phyloP scores from a whole-genome alignment of 225 moss, liverwort and hornwort genomes.

The Antitrichia curtipendula region DNA sequence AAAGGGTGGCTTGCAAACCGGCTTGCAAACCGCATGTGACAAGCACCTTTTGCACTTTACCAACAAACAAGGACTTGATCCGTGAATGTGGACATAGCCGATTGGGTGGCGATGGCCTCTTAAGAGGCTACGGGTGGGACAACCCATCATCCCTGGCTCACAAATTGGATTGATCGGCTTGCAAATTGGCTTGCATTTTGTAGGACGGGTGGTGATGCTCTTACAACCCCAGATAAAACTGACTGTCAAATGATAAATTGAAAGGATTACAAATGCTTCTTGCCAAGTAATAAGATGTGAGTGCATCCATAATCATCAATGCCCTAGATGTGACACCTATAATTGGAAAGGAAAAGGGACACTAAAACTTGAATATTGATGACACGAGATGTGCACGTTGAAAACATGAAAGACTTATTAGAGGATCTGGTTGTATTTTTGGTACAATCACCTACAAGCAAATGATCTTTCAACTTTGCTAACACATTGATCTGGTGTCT shows the following conservation, averaged over 20 bases:
- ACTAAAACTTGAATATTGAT: neutral
- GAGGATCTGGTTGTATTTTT: fast-evolving
- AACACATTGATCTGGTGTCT: fast-evolving
- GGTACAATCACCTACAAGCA: neutral
- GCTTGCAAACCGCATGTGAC: no score
- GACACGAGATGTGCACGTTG: neutral
- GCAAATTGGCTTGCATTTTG: no score
- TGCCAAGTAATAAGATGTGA: neutral
- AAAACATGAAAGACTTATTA: neutral
- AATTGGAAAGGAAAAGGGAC: neutral
- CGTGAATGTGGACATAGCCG: no score
- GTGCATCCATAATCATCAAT: neutral
- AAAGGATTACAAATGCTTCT: neutral
- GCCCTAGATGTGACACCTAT: neutral
- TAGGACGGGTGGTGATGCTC: no score
- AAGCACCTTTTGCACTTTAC: no score
- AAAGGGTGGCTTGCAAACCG: no score
- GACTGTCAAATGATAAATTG: no score
- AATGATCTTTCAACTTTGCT: neutral
- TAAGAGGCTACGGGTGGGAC: no score
- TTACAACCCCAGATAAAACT: neutral
- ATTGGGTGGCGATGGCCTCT: no score
- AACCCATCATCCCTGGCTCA: no score
- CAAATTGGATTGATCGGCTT: no score
- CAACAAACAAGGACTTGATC: no score